phyloP scores from a whole-genome alignment of 495 filamentous ascomycete genomes.

The Cercophora newfieldiana region DNA sequence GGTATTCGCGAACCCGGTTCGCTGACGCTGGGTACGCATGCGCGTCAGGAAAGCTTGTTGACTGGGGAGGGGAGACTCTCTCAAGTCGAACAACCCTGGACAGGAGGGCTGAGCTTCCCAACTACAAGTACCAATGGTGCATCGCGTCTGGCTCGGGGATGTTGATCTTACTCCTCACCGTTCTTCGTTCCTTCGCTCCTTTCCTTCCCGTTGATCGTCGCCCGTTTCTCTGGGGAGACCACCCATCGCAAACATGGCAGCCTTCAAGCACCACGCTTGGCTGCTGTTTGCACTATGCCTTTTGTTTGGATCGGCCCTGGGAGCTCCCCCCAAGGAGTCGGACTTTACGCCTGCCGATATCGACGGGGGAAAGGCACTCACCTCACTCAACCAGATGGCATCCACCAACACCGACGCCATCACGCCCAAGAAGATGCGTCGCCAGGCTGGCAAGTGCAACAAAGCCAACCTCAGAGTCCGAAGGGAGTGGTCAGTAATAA shows the following conservation, averaged over 20 bases:
- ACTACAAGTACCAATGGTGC: slow-evolving; percentile 1
- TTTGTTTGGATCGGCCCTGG: neutral
- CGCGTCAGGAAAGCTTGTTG: neutral
- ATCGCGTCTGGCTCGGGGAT: neutral
- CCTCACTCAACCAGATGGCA: slow-evolving; percentile 2
- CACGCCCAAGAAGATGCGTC: neutral
- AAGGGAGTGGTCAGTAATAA: neutral
- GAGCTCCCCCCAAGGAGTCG: slow-evolving; percentile 1
- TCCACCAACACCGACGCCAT: slow-evolving; percentile 3
- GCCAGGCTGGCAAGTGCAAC: slow-evolving; percentile 7
- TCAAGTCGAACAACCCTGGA: neutral
- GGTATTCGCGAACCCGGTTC: neutral
- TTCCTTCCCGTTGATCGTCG: neutral
- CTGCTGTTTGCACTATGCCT: slow-evolving; percentile 6
- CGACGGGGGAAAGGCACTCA: neutral
- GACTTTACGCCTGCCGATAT: slow-evolving; percentile 4
- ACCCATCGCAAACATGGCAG: neutral
- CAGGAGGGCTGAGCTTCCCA: neutral
- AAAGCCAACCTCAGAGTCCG: neutral
- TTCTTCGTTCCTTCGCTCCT: neutral
- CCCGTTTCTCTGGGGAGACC: neutral
- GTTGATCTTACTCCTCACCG: neutral
- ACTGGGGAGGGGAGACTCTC: neutral
- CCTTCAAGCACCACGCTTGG: neutral
- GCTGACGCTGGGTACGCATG: neutral